Base-by-base conservation (phyloP, 495 filamentous ascomycete genomes). In the Trichoderma orchidacearum region DNA sequence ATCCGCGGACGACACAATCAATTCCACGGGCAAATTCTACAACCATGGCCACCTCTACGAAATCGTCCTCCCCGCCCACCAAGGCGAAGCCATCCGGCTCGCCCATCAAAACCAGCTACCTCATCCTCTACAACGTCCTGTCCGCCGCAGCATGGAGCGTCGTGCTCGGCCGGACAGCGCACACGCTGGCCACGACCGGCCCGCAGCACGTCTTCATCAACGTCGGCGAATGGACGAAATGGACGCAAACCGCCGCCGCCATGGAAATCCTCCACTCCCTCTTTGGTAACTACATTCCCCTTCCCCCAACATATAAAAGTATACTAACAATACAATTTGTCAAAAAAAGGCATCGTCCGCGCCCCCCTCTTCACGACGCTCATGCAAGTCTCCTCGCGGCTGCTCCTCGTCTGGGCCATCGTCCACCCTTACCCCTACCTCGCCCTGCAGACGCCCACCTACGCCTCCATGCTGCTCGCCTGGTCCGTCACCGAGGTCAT, bases 401-500 rank as follows among this genome's bases (percentile, higher is more conserved):
- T 95, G 56, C 77, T 95, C 48, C 82, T 97, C 45, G 83, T 95
- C 51, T 95, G 89, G 89, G 84, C 80, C 25, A 74, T 97, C 51
- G 77, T 85, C 61, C 71, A 72, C 62, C 75, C 70, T 36, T 94
- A 90, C 74, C 82, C 80, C n/a, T 70, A 72, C 35, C 73, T 81
- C 5, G 74, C 76, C 38, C 30, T 59, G 3, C 72, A 66, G 36
- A 3, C 52, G 12, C 55, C 71, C 6, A 80, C 73, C 34, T 90
- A 87, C 69, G 77, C 73, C 41, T 78, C 68, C 54, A 90, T 91
- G 87, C 73, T 96, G 48, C 57, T 78, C 29, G 90, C 91, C 0
- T 96, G 92, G 92, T 80, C 78, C 35, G 62, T 87, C 25, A 95
- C 92, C 13, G 92, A 97, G 73, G 81, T 91, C 13, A 81, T 93